Conservation (phyloP, 257 asterid genomes). For the Haberlea rhodopensis region DNA sequence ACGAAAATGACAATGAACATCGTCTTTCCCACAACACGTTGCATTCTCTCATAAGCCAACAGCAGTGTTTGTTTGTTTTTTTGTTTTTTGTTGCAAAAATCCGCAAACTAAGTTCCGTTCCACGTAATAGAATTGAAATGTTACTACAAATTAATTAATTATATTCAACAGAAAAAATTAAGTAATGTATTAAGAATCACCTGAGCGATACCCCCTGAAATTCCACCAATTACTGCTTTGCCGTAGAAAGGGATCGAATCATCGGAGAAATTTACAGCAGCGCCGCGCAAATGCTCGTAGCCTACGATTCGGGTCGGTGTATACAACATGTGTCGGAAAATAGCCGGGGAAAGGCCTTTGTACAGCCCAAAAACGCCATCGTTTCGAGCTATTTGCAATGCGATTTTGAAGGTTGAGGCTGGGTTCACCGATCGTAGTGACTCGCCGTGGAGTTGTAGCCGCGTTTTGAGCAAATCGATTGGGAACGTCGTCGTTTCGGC, state of each 20-base stretch:
- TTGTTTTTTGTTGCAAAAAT: too few relatives aligned
- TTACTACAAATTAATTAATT: background rate
- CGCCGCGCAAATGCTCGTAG: conserved; percentile 63
- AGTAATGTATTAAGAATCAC: conserved; percentile 29
- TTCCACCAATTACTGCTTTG: conserved; percentile 68
- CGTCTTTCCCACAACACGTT: too few relatives aligned
- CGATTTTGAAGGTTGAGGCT: conserved; percentile 46
- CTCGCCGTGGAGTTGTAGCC: conserved; percentile 80
- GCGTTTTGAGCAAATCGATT: conserved; percentile 73
- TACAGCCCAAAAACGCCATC: conserved; percentile 71
- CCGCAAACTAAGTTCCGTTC: too few relatives aligned
- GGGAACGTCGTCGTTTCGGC: conserved; percentile 90
- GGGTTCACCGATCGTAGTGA: conserved; percentile 36
- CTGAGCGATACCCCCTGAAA: conserved; percentile 89
- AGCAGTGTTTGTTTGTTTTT: too few relatives aligned
- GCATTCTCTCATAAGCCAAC: too few relatives aligned
- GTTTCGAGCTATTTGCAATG: conserved; percentile 40
- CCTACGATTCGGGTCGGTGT: conserved; percentile 80
- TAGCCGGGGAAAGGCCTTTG: conserved; percentile 66
- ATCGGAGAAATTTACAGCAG: conserved; percentile 36
- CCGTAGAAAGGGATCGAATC: conserved; percentile 42
- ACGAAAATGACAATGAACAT: too few relatives aligned
- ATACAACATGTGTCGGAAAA: conserved; percentile 64
- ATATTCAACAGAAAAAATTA: background rate
- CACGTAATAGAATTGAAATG: too few relatives aligned